These are phyloP conservation scores for Aureobasidium subglaciale DNA, from an alignment of 2,329 filamentous ascomycete genomes.

Conservation along the genomic window DNA sequence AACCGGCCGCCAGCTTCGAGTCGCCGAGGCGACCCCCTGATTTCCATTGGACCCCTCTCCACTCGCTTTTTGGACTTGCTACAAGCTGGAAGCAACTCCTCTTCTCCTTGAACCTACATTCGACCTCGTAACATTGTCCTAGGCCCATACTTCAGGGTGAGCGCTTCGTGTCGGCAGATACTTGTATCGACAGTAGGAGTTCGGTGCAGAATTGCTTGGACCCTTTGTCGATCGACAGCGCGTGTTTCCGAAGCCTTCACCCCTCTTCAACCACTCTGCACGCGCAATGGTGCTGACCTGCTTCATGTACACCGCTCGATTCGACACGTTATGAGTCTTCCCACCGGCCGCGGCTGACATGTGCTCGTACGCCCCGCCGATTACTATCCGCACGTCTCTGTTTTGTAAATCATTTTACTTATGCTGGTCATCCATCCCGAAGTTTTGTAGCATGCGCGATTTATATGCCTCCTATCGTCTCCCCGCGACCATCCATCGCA, in stretches of 20 bases:
- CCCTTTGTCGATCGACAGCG: not conserved
- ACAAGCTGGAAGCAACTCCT: not conserved
- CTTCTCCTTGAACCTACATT: slow-evolving; percentile 3
- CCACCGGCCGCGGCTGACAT: slow-evolving; percentile 2
- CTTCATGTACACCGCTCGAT: slow-evolving; percentile 9
- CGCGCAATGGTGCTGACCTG: slow-evolving; percentile 4
- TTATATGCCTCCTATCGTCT: not conserved
- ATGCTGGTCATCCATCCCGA: not conserved
- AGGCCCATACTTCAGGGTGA: not conserved
- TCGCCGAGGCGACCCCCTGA: not conserved
- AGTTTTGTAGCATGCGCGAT: slow-evolving; percentile 10
- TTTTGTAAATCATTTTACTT: slow-evolving; percentile 6
- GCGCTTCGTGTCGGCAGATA: not conserved
- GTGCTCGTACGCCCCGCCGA: slow-evolving; percentile 4
- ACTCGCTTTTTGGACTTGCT: not conserved
- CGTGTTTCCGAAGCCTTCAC: not conserved
- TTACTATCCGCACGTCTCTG: not conserved
- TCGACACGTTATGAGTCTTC: not conserved
- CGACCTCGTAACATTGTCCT: not conserved
- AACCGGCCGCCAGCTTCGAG: not conserved
- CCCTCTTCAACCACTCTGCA: not conserved
- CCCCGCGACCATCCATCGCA: not conserved
- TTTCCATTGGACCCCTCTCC: not conserved
- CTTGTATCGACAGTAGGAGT: not conserved
- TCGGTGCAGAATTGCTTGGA: not conserved